Evolutionary conservation across 2,329 filamentous ascomycete genomes (phyloP).

Genomic region (Anthostomella pinea): DNA sequence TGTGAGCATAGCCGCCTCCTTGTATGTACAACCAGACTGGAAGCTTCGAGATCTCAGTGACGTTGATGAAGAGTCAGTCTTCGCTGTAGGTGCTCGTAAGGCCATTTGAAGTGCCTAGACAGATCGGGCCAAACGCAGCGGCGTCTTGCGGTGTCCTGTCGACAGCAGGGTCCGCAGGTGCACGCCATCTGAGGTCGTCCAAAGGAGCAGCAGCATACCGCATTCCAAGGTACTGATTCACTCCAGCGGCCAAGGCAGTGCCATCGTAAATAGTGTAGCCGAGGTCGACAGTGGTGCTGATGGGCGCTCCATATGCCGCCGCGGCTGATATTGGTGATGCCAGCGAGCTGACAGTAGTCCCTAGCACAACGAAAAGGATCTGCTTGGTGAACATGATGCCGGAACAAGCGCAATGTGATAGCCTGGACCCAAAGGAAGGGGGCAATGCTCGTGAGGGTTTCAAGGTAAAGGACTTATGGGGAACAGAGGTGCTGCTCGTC

Average conservation of each 20-base stretch:
- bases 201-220: conserved; percentile 29
- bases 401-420: too few species aligned
- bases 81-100: conserved; percentile 24
- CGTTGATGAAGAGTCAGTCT: conserved; percentile 31
- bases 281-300: conserved; percentile 22
- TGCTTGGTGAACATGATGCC: too few species aligned
- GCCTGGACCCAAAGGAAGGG: too few species aligned
- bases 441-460: too few species aligned
- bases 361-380: too few species aligned
- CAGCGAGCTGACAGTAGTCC: too few species aligned
- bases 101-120: conserved; percentile 31
- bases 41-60: conserved; percentile 33
- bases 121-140: conserved; percentile 26
- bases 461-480: too few species aligned
- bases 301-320: too few species aligned
- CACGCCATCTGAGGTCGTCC: conserved; percentile 27
- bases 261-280: conserved; percentile 27
- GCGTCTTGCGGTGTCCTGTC: conserved; percentile 29
- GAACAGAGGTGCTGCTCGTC: too few species aligned
- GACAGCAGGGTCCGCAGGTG: conserved; percentile 23
- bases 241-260: background rate
- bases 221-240: conserved; percentile 14
- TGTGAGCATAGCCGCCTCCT: conserved; percentile 33
- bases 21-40: conserved; percentile 35
- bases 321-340: too few species aligned